Percentiles rank a stretch among this genome's conserved stretches.
These are phyloP conservation scores for Triangularia setosa DNA, from an alignment of 2,329 filamentous ascomycete genomes.

Conservation along the genomic window DNA sequence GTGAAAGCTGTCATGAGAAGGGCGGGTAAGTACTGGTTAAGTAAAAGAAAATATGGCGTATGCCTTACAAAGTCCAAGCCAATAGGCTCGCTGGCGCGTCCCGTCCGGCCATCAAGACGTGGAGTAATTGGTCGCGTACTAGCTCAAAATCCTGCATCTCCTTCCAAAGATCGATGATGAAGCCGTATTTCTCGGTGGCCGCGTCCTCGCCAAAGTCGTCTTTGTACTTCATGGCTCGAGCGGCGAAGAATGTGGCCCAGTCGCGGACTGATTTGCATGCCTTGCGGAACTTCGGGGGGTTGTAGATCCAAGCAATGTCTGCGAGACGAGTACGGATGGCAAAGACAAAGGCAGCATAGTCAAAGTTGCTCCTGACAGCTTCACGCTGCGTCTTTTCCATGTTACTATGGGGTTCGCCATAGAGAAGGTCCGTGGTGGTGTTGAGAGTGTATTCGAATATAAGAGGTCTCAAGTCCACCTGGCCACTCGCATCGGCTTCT, in stretches of 20 bases:
- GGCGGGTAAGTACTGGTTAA: not conserved
- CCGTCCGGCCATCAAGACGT: slow-evolving; percentile 25
- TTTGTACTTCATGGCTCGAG: slow-evolving; percentile 13
- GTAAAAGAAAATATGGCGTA: not conserved
- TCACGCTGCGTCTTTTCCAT: slow-evolving; percentile 19
- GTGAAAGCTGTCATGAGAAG: slow-evolving; percentile 14
- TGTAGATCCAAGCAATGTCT: slow-evolving; percentile 26
- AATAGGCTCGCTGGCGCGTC: slow-evolving; percentile 25
- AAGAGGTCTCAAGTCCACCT: slow-evolving; percentile 48
- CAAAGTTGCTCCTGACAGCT: slow-evolving; percentile 32
- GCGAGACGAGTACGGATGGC: slow-evolving; percentile 30
- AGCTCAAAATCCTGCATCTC: not conserved
- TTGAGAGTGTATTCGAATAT: slow-evolving; percentile 57
- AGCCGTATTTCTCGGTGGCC: slow-evolving; percentile 10
- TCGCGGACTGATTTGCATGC: slow-evolving; percentile 18
- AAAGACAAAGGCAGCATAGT: slow-evolving; percentile 32
- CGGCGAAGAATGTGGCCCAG: not conserved
- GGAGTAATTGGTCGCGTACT: slow-evolving; percentile 25
- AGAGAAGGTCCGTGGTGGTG: slow-evolving; percentile 53
- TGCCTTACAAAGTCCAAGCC: slow-evolving; percentile 25
- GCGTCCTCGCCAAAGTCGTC: slow-evolving; percentile 10
- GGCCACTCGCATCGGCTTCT: slow-evolving; percentile 15
- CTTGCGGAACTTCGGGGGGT: slow-evolving; percentile 28
- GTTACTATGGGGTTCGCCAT: slow-evolving; percentile 44
- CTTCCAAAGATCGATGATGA: not conserved